Percentiles rank a stretch among this genome's conserved stretches.
Evolutionary conservation across 345 rosid genomes (phyloP).

Genomic region (Syzygium grande): DNA sequence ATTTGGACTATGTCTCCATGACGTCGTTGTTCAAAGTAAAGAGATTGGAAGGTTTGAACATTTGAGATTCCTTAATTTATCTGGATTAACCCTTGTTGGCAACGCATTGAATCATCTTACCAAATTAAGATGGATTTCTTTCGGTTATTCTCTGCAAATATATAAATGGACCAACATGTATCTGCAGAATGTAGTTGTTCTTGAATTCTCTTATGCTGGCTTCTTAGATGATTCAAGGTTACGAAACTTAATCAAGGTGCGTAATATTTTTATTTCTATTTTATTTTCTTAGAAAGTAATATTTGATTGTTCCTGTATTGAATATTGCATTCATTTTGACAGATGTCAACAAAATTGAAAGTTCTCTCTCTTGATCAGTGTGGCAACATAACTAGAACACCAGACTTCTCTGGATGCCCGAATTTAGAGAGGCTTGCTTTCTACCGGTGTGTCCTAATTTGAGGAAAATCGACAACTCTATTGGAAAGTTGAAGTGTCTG

Average conservation of each 20-base stretch:
- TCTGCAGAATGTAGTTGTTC: background rate
- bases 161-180: background rate
- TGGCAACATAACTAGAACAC: background rate
- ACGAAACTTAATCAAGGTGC: background rate
- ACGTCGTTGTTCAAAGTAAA: background rate
- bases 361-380: background rate
- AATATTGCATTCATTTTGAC: background rate
- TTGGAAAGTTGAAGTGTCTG: background rate
- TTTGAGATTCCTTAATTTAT: background rate
- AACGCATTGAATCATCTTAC: background rate
- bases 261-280: background rate
- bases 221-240: background rate
- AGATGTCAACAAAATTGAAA: background rate
- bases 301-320: too few species aligned
- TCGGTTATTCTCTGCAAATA: background rate
- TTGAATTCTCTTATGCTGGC: background rate
- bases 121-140: constrained; percentile 3
- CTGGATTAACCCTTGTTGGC: background rate
- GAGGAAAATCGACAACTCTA: background rate
- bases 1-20: background rate
- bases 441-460: fast-evolving
- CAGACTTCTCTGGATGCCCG: fast-evolving
- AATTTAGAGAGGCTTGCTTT: background rate
- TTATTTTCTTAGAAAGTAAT: background rate
- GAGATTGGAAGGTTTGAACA: background rate